Evolutionary conservation across 129 eudicot species (phyloP), one percentile per base, ranked within the genome.

Genomic region (Daucus carota): DNA sequence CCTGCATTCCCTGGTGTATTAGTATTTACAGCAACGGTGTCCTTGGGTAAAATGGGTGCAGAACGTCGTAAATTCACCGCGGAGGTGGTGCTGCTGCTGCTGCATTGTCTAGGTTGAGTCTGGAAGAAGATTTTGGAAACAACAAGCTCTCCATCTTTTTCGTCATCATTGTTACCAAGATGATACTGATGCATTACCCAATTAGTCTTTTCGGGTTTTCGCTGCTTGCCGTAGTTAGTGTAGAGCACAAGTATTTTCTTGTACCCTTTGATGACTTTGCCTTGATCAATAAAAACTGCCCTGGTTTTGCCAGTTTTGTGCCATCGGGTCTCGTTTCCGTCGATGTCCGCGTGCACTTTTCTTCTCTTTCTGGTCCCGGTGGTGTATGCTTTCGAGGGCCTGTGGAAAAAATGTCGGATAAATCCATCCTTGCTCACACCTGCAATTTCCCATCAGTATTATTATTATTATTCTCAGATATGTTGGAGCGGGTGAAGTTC

Each of bases 131-230:
- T 88, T 74, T 89, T 89, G 15, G 95, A 89, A 33, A 89, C 95
- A 7, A 89, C 91, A 7, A 89, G 79, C 38, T 89, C 95, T 6
- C 96, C 96, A 63, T 89, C 96, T 41, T 85, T 89, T 79, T 89
- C 96, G 43, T 89, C 92, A 33, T 87, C 91, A 15, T 87, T 83
- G 81, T 87, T 80, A 18, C 96, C 96, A 18, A 89, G 85, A 72
- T 89, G 96, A 43, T 89, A 89, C 41, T 89, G 96, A 81, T 89
- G 96, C 96, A 89, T 89, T 3, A 89, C 89, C 96, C 96, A 89
- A 80, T 81, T 89, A 4, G 96, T 89, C 80, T 89, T 89, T 77
- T 89, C 89, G 6, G 96, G 89, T 48, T 89, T 89, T 72, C 69
- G 83, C 26, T 83, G 89, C 77, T 85, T 89, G 26, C 96, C 96